phyloP scores from a whole-genome alignment of 2,329 filamentous ascomycete species.

The Chrysosporium queenslandicum region DNA sequence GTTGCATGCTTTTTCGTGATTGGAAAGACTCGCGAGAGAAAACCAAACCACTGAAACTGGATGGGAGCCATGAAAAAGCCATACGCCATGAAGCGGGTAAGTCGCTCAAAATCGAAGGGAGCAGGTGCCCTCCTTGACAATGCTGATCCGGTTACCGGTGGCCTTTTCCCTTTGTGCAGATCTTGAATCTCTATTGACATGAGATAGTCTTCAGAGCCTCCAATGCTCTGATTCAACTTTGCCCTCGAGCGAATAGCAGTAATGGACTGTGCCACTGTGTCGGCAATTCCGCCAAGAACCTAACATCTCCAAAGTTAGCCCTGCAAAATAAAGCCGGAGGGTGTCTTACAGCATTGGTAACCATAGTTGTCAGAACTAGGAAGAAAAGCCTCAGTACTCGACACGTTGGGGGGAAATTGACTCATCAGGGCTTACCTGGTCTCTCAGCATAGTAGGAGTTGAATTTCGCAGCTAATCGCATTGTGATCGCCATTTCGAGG shows the following conservation, averaged over 20 bases:
- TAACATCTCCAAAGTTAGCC: conserved; percentile 25
- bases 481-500: conserved; percentile 78
- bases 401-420: neutral
- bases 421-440: conserved; percentile 50
- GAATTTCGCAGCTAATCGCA: conserved; percentile 73
- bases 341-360: conserved; percentile 73
- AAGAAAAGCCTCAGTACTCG: conserved; percentile 18
- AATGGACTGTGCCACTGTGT: conserved; percentile 89
- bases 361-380: conserved; percentile 91
- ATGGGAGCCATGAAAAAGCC: conserved; percentile 92
- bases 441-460: conserved; percentile 88
- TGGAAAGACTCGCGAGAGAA: conserved; percentile 72
- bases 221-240: conserved; percentile 49
- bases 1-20: conserved; percentile 67
- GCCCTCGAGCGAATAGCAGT: conserved; percentile 60
- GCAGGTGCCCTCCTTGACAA: conserved; percentile 56
- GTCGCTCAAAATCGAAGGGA: conserved; percentile 88
- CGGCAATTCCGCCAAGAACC: conserved; percentile 85
- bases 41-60: conserved; percentile 92
- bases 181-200: conserved; percentile 83
- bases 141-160: conserved; percentile 55
- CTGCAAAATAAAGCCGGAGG: neutral
- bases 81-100: conserved; percentile 94
- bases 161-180: conserved; percentile 68
- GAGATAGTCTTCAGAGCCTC: conserved; percentile 52